Conservation (phyloP, 805 yeast species). For the Geotrichum ghanense region DNA sequence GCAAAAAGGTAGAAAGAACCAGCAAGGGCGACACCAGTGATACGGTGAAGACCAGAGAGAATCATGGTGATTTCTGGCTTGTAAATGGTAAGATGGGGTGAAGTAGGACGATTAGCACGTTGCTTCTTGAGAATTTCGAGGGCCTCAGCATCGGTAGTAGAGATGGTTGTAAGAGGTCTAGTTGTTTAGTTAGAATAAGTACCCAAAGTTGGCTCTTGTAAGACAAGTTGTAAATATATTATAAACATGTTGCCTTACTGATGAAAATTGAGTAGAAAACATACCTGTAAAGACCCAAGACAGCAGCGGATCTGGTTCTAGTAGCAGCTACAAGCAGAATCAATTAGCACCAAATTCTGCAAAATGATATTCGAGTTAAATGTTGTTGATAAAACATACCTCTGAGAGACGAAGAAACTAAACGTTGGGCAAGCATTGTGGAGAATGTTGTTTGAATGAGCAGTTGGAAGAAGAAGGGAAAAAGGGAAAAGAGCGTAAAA, state of each 20-base stretch:
- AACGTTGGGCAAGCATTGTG: background rate
- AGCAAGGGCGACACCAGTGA: conserved; percentile 78
- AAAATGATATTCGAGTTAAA: background rate
- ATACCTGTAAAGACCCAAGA: conserved; percentile 1
- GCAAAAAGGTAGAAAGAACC: conserved; percentile 48
- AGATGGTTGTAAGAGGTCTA: conserved; percentile 27
- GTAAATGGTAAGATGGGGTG: conserved; percentile 86
- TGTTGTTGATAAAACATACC: too few species aligned
- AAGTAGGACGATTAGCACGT: conserved; percentile 77
- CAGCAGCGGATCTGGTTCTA: background rate
- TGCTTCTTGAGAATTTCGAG: conserved; percentile 64
- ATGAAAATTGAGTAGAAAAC: too few species aligned
- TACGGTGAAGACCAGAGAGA: conserved; percentile 73
- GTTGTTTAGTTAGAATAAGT: background rate
- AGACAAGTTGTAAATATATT: too few species aligned
- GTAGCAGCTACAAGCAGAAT: background rate
- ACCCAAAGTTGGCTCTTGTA: too few species aligned
- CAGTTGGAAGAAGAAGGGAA: background rate
- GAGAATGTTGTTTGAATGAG: background rate
- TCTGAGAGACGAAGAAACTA: conserved; percentile 1
- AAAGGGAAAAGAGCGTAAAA: background rate
- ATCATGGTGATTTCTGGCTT: conserved; percentile 82
- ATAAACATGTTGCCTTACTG: too few species aligned
- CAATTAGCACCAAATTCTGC: background rate
- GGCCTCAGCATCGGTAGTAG: conserved; percentile 51